These are phyloP conservation scores for Blepharisma japonicum DNA, from an alignment of 73 alveolate species.

Conservation along the genomic window DNA sequence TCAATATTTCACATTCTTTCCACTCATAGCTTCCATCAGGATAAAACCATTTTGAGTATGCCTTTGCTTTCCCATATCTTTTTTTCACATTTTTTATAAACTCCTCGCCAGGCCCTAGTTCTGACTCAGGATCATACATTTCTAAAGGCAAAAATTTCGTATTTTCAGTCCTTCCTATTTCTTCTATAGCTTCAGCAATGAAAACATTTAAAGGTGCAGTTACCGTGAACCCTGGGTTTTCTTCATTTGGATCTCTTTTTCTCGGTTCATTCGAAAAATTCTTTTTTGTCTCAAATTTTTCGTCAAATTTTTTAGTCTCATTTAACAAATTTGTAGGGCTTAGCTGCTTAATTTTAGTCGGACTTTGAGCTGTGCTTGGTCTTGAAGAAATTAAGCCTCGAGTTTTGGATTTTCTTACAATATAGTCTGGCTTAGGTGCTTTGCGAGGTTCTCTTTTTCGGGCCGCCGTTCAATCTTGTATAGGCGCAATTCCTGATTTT, in stretches of 20 bases:
- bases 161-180: conserved; percentile 10
- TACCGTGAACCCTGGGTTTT: conserved; percentile 1
- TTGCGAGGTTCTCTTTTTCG: not conserved
- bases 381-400: not conserved
- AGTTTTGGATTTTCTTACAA: not conserved
- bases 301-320: not conserved
- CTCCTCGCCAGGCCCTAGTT: not conserved
- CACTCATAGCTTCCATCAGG: conserved; percentile 52
- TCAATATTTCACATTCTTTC: conserved; percentile 44
- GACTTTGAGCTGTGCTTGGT: not conserved
- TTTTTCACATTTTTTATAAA: not conserved
- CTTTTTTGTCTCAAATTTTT: not conserved
- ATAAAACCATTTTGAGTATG: conserved; percentile 52
- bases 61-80: conserved; percentile 32
- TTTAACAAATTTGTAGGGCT: not conserved
- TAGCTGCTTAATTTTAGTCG: not conserved
- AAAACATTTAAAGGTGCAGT: not conserved
- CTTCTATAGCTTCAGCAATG: not conserved
- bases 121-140: conserved; percentile 25
- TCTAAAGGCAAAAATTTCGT: conserved; percentile 28
- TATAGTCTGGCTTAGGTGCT: not conserved
- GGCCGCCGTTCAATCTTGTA: not conserved
- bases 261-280: not conserved
- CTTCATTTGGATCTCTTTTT: not conserved
- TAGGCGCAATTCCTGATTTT: no score